Evolutionary conservation across 2,329 filamentous ascomycete species (phyloP), one percentile per base, ranked within the genome.

Genomic region (Talaromyces piceae): DNA sequence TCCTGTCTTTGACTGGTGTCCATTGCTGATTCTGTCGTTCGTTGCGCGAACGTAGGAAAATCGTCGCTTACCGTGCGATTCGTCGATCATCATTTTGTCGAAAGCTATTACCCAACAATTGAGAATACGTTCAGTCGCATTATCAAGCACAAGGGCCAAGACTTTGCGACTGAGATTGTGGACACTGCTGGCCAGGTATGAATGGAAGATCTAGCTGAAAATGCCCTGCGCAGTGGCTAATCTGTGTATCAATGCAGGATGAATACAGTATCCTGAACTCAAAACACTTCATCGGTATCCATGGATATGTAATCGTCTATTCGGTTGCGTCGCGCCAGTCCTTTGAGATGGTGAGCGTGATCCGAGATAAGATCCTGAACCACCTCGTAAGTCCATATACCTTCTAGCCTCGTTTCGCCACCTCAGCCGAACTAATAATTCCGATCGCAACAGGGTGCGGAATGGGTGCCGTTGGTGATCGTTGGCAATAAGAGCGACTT

Each of bases 251-350:
- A n/a, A n/a, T 51, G 54, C 65, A 93, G 86, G 93, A 98, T 76
- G 93, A 98, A 73, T 98, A 98, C 77, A 95, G 88, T 67, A 96
- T 97, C 58, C 78, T 98, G 56, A 97, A 96, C 72, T 95, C 88
- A 56, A 97, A 97, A 75, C 91, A 97, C 69, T 97, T 97, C 64
- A 97, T 98, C 68, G 93, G 93, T 57, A 97, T 97, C 59, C 93
- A 98, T 75, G 93, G 93, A 52, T 98, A 97, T 71, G 90, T 98
- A 81, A 86, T 98, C 54, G 91, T 96, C 45, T 98, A 98, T 73
- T 95, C 91, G n/a, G 91, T 98, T 46, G 87, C 88, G 20, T 95
- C 88, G 45, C 84, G 88, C 64, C 87, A 93, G 61, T 95, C 90
- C 8, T 97, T 96, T 65, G 93, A 98, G 68, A 98, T 97, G 91